Evolutionary conservation across 129 eudicot genomes (phyloP).

Genomic region (Oenanthe sinensis): DNA sequence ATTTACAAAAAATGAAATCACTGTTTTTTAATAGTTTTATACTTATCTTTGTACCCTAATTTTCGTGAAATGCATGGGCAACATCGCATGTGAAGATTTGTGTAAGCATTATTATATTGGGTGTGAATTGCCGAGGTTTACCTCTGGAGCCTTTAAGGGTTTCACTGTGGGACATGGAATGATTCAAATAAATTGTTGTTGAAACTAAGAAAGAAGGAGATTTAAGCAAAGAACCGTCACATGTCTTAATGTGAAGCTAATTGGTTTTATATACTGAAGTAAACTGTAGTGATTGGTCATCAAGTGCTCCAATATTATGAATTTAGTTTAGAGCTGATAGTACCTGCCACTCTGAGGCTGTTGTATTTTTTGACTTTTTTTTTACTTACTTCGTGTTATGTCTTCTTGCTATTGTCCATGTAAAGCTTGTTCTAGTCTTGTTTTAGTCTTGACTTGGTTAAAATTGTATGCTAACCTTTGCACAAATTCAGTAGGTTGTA

Average conservation of each 20-base stretch:
- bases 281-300: neutral
- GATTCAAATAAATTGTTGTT: too few species aligned
- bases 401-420: neutral
- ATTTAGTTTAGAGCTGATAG: neutral
- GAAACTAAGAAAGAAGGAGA: neutral
- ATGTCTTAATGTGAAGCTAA: neutral
- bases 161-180: too few species aligned
- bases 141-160: too few species aligned
- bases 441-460: neutral
- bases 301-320: neutral
- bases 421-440: neutral
- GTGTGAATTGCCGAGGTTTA: too few species aligned
- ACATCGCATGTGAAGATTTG: too few species aligned
- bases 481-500: conserved; percentile 66
- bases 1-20: neutral
- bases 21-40: too few species aligned
- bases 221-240: neutral
- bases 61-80: neutral
- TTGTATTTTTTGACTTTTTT: neutral
- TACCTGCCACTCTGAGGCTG: neutral
- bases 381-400: neutral
- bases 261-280: neutral
- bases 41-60: neutral
- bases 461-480: conserved; percentile 30
- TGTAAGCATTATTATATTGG: too few species aligned